Percentiles rank a stretch among this genome's conserved stretches.
Evolutionary conservation across 2,329 filamentous ascomycete species (phyloP).

Genomic region (Tolypocladium inflatum): DNA sequence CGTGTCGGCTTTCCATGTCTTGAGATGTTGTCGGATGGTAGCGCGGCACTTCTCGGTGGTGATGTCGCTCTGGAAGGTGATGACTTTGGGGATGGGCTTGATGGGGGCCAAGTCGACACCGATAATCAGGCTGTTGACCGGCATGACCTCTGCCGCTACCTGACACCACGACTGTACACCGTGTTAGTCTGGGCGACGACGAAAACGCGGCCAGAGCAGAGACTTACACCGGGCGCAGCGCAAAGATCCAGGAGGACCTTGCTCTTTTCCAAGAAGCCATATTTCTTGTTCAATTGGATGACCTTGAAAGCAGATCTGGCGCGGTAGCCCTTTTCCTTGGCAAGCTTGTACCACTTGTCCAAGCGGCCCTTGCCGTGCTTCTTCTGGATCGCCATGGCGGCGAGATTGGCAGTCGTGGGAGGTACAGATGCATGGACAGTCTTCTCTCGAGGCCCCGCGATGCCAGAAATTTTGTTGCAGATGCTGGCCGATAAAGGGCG

Average conservation of each 20-base stretch:
- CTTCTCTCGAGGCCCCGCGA: constrained; percentile 9
- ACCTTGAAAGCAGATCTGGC: constrained; percentile 96
- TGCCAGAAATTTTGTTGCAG: constrained; percentile 24
- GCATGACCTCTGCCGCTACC: constrained; percentile 93
- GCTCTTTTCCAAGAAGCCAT: constrained; percentile 94
- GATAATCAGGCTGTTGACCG: constrained; percentile 77
- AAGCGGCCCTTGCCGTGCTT: constrained; percentile 98
- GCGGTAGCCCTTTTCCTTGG: constrained; percentile 96
- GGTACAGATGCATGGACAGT: background rate
- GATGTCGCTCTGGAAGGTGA: constrained; percentile 95
- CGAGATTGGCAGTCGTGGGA: constrained; percentile 1
- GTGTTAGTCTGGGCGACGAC: background rate
- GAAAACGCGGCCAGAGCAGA: background rate
- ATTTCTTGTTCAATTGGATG: constrained; percentile 98
- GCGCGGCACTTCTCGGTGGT: constrained; percentile 93
- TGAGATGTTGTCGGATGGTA: constrained; percentile 80
- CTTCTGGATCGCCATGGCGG: constrained; percentile 86
- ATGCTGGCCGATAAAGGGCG: constrained; percentile 13
- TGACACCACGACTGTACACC: constrained; percentile 74
- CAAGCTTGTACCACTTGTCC: constrained; percentile 98
- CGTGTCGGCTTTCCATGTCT: constrained; percentile 92
- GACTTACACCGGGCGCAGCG: constrained; percentile 77
- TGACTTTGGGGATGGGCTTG: constrained; percentile 88
- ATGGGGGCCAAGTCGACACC: constrained; percentile 93
- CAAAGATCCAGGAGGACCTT: constrained; percentile 96